Evolutionary conservation across 306 rosid genomes (phyloP), one percentile per base, ranked within the genome.

Genomic region (Dalbergia cultrata): DNA sequence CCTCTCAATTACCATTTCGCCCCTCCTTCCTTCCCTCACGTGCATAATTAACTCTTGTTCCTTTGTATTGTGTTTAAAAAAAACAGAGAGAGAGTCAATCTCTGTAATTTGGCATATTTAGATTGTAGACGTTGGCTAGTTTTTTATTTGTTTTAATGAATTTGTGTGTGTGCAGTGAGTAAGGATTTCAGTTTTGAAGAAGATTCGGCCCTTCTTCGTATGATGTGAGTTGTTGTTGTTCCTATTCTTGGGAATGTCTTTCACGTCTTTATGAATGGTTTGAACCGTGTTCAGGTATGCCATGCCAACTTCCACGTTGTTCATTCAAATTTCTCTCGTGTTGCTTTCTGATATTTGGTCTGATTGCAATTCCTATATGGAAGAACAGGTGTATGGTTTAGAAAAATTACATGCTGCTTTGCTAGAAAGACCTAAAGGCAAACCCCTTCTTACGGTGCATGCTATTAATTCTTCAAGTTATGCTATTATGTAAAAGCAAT

Each of bases 191-290:
- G 78, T 53, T 88, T 88, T 35, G 96, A 91, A 79, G 97, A 94
- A 81, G 96, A 95, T 50, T 91, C 99, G 5, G 66, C 67, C n/a
- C 45, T 93, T 73, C 89, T 89, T 76, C 97, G 96, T 22, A 88
- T 93, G 92, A 90, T 93, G 86, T 98, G 89, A 86, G 96, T 97
- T 13, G 96, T 95, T 70, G 98, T 97, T 18, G 94, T 93, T 78
- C 99, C 99, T 31, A 90, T 95, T 74, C 67, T 95, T 44, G 99
- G 98, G 60, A 95, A 91, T 68, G 96, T 90, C 43, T 95, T 97
- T 41, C 97, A 95, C 79, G 96, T 91, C 50, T 95, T 95, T 81
- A 95, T 95, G 99, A 87, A 93, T 17, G 98, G 99, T 37, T 87
- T 95, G 41, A 95, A 95, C 66, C 89, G 89, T 21, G 89, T 95